Evolutionary conservation across 164 flowering plant genomes (phyloP).

Genomic region (Amborella trichopoda): DNA sequence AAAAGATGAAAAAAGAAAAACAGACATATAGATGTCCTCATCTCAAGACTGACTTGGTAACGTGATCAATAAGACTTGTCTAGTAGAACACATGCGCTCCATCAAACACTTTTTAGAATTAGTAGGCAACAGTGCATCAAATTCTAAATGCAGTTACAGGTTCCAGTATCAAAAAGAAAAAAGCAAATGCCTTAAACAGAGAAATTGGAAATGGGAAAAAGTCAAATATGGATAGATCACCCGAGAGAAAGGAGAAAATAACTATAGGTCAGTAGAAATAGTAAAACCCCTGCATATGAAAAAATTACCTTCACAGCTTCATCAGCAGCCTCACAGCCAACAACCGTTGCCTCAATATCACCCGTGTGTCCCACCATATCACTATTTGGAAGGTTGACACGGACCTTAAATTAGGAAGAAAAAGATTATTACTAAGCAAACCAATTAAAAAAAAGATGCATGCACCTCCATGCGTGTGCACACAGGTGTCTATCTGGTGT

Average conservation of each 20-base stretch:
- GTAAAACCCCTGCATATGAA: neutral
- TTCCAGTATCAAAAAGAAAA: too few species aligned
- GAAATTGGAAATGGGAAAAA: neutral
- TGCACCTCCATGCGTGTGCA: too few species aligned
- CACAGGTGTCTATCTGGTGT: too few species aligned
- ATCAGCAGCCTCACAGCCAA: slow-evolving; percentile 96
- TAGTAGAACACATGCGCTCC: too few species aligned
- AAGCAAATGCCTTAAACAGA: too few species aligned
- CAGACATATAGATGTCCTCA: too few species aligned
- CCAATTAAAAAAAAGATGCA: neutral
- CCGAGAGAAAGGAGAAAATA: neutral
- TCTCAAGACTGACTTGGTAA: too few species aligned
- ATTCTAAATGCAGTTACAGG: too few species aligned
- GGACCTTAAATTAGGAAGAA: slow-evolving; percentile 33
- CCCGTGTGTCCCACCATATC: slow-evolving; percentile 87
- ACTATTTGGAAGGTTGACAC: slow-evolving; percentile 32
- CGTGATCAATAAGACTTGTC: too few species aligned
- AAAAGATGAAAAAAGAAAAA: too few species aligned
- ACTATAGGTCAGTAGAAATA: neutral
- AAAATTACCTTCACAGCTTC: slow-evolving; percentile 80
- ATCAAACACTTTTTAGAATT: too few species aligned
- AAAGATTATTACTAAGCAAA: neutral
- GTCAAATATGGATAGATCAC: neutral
- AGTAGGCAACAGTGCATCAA: too few species aligned
- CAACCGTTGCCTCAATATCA: slow-evolving; percentile 79